Evolutionary conservation across 208 protist species (phyloP).

Genomic region (Strigomonas galati): DNA sequence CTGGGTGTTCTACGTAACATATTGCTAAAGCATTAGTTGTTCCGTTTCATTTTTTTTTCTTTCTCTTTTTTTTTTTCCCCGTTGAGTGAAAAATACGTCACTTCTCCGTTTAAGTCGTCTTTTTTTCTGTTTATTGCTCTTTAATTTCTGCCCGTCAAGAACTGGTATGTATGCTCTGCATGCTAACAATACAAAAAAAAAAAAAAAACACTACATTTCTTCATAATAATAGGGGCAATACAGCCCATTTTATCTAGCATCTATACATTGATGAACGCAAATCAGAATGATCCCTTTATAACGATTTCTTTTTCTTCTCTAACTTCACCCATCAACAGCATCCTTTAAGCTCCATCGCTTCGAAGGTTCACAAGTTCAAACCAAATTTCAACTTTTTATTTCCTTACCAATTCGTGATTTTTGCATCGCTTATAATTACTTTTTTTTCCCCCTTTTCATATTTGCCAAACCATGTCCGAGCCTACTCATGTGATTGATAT

Average conservation of each 20-base stretch:
- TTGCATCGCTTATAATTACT: not conserved
- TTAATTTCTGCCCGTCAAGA: no score
- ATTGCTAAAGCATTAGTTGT: not conserved
- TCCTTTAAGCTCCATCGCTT: not conserved
- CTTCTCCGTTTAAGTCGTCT: no score
- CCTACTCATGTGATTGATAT: slow-evolving; percentile 3
- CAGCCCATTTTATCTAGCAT: not conserved
- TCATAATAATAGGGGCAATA: no score
- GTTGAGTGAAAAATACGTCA: no score
- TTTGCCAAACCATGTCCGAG: not conserved
- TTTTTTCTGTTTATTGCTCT: no score
- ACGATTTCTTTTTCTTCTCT: not conserved
- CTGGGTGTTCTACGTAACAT: not conserved
- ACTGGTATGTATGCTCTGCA: no score
- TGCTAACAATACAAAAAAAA: no score
- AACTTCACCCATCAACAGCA: no score
- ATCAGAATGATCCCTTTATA: not conserved
- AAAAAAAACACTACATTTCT: no score
- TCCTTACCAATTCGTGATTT: not conserved
- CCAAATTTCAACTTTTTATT: not conserved
- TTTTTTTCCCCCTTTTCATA: not conserved
- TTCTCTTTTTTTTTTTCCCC: slow-evolving; percentile 1
- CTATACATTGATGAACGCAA: not conserved
- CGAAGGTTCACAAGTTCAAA: not conserved
- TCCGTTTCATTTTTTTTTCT: no score